Conservation (phyloP, 495 filamentous ascomycete species). For the Penicillium flavigenum region DNA sequence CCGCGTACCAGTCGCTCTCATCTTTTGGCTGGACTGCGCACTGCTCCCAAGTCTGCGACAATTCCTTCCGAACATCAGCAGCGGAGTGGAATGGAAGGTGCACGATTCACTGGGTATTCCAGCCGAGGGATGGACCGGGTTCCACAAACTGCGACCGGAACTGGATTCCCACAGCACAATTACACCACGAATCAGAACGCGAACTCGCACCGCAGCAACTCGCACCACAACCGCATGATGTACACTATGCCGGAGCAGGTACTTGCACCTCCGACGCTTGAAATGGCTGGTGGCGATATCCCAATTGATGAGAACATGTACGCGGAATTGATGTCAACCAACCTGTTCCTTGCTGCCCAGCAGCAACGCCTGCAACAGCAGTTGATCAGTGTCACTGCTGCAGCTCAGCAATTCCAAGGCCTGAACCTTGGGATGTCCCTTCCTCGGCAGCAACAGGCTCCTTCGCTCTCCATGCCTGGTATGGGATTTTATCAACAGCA, state of each 20-base stretch:
- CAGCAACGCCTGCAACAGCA: slow-evolving; percentile 79
- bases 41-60: slow-evolving; percentile 82
- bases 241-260: slow-evolving; percentile 79
- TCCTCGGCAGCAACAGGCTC: slow-evolving; percentile 43
- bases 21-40: slow-evolving; percentile 88
- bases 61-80: slow-evolving; percentile 62
- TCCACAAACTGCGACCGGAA: slow-evolving; percentile 63
- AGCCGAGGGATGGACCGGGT: slow-evolving; percentile 46
- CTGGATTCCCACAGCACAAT: slow-evolving; percentile 53
- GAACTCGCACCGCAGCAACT: slow-evolving; percentile 26
- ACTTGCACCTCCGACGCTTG: slow-evolving; percentile 76
- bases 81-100: slow-evolving; percentile 46
- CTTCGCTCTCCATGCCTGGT: slow-evolving; percentile 39
- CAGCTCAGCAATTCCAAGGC: slow-evolving; percentile 73
- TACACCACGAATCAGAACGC: slow-evolving; percentile 47
- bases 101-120: slow-evolving; percentile 44
- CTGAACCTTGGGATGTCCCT: slow-evolving; percentile 54
- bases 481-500: slow-evolving; percentile 66
- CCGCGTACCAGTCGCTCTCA: slow-evolving; percentile 94
- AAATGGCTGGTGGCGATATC: slow-evolving; percentile 60
- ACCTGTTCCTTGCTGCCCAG: slow-evolving; percentile 81
- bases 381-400: slow-evolving; percentile 54
- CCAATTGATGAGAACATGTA: slow-evolving; percentile 79
- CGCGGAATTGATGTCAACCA: slow-evolving; percentile 79
- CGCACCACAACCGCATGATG: slow-evolving; percentile 50